These are phyloP conservation scores for Hygrocybe coccinea DNA, from an alignment of 768 basidiomycete species.

Conservation along the genomic window DNA sequence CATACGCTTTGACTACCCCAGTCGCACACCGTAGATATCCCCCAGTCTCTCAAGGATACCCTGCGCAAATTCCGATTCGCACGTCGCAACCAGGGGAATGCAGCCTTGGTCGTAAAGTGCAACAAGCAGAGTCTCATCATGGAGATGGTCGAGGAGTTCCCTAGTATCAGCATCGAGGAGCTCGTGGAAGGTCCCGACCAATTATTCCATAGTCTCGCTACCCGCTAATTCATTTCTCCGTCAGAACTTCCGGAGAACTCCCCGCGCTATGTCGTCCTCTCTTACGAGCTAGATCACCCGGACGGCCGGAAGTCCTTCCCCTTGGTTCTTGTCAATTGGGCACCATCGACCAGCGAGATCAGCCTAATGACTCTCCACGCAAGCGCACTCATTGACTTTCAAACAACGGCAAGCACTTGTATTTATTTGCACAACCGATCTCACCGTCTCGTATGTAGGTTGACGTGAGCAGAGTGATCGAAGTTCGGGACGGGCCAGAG, in stretches of 20 bases:
- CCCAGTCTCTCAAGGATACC: constrained; percentile 66
- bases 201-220: background rate
- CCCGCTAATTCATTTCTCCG: constrained; percentile 1
- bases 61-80: constrained; percentile 78
- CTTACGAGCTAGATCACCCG: constrained; percentile 70
- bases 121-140: constrained; percentile 76
- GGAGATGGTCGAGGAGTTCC: constrained; percentile 79
- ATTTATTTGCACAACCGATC: background rate
- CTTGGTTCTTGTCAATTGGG: constrained; percentile 85
- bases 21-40: constrained; percentile 83
- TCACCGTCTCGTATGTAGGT: constrained; percentile 47
- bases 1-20: constrained; percentile 20
- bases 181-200: constrained; percentile 73
- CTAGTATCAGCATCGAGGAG: constrained; percentile 72
- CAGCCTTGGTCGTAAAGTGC: constrained; percentile 86
- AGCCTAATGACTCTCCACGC: constrained; percentile 77
- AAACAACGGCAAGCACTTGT: constrained; percentile 54
- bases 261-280: constrained; percentile 81
- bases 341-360: constrained; percentile 71
- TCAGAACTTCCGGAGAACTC: constrained; percentile 83
- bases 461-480: constrained; percentile 74
- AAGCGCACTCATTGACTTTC: constrained; percentile 75
- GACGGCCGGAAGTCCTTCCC: constrained; percentile 86
- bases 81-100: constrained; percentile 65
- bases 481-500: constrained; percentile 78